phyloP scores from a whole-genome alignment of 306 rosid genomes.

The Lathyrus sativus region DNA sequence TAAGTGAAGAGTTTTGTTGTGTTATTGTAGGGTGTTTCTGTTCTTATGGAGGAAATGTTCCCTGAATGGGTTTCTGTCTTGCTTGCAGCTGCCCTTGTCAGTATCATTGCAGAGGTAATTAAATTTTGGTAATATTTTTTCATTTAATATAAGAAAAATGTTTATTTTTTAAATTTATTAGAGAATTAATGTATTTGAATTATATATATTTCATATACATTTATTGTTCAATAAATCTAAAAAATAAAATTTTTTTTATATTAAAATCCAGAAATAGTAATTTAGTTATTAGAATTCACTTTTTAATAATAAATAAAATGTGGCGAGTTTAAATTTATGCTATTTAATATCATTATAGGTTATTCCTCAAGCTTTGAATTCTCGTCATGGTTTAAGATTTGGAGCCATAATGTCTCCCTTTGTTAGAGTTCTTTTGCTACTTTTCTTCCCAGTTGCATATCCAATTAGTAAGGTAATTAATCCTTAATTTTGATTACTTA shows the following conservation, averaged over 20 bases:
- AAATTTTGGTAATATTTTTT: too few relatives aligned
- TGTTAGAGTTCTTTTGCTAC: slow-evolving; percentile 43
- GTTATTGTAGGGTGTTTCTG: slow-evolving; percentile 40
- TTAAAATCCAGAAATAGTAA: too few relatives aligned
- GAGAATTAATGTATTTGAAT: too few relatives aligned
- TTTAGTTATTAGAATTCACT: too few relatives aligned
- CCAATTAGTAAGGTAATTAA: slow-evolving; percentile 67
- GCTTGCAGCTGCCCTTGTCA: slow-evolving; percentile 29
- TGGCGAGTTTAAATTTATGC: too few relatives aligned
- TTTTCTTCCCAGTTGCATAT: slow-evolving; percentile 65
- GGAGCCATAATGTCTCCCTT: slow-evolving; percentile 43
- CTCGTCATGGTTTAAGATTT: slow-evolving; percentile 46
- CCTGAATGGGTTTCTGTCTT: slow-evolving; percentile 39
- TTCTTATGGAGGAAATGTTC: slow-evolving; percentile 41
- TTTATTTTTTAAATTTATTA: too few relatives aligned
- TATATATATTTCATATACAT: too few relatives aligned
- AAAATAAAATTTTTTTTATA: too few relatives aligned
- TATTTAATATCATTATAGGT: slow-evolving; percentile 11
- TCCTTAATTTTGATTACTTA: not conserved
- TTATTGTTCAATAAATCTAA: too few relatives aligned
- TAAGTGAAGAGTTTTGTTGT: slow-evolving; percentile 16
- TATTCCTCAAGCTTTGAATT: slow-evolving; percentile 47
- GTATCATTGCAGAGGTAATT: slow-evolving; percentile 38
- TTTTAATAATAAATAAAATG: too few relatives aligned
- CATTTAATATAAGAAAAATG: too few relatives aligned